These are phyloP conservation scores for Mucor ambiguus DNA, from an alignment of 371 early-diverging fungal species.

Conservation along the genomic window DNA sequence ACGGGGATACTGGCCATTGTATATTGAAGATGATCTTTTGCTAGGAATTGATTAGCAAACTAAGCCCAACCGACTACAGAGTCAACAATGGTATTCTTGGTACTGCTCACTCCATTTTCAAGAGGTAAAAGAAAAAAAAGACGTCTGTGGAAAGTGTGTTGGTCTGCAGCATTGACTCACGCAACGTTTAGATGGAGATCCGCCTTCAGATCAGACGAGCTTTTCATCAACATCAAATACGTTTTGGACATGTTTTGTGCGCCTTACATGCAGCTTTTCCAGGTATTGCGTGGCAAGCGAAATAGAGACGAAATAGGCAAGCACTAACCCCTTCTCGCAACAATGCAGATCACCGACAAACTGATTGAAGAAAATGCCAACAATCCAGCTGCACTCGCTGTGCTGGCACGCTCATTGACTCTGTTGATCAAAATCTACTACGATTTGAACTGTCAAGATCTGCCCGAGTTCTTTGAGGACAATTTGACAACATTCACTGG, in stretches of 20 bases:
- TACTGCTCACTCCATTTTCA: constrained; percentile 94
- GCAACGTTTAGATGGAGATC: constrained; percentile 79
- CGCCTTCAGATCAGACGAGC: constrained; percentile 74
- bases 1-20: neutral
- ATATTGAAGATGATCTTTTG: neutral
- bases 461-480: constrained; percentile 96
- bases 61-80: constrained; percentile 77
- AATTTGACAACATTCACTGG: constrained; percentile 77
- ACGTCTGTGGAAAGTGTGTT: no score
- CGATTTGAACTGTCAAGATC: constrained; percentile 91
- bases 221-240: constrained; percentile 88
- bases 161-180: neutral
- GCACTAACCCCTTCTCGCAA: neutral
- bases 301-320: neutral
- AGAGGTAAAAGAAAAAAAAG: no score
- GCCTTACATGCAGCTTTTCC: constrained; percentile 81
- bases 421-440: constrained; percentile 88
- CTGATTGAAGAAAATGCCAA: constrained; percentile 71
- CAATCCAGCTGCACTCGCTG: constrained; percentile 64
- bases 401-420: constrained; percentile 75
- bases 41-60: constrained; percentile 75
- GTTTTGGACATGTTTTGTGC: constrained; percentile 85
- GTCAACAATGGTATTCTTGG: constrained; percentile 91
- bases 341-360: constrained; percentile 72
- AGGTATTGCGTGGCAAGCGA: constrained; percentile 44